These are phyloP conservation scores for Wickerhamomyces ciferrii DNA, from an alignment of 805 yeast genomes.

Conservation along the genomic window DNA sequence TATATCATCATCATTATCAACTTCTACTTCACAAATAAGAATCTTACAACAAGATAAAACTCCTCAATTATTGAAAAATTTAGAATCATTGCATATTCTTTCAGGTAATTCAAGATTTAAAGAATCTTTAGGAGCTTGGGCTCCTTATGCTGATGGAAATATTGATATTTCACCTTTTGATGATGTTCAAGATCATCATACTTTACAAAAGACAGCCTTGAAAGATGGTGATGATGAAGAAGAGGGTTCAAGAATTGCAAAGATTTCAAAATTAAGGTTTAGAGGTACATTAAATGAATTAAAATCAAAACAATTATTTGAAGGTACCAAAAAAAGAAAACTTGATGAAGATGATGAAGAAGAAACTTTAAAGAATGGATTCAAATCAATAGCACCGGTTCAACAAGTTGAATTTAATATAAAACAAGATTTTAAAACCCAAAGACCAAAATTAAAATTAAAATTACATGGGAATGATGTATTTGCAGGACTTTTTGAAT, in stretches of 20 bases:
- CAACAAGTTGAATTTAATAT: conserved; percentile 44
- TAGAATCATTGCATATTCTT: conserved; percentile 51
- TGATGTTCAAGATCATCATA: conserved; percentile 34
- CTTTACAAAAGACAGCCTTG: conserved; percentile 22
- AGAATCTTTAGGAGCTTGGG: conserved; percentile 65
- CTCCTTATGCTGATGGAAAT: conserved; percentile 61
- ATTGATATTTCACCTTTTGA: conserved; percentile 64
- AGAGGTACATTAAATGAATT: conserved; percentile 46
- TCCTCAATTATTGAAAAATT: conserved; percentile 32
- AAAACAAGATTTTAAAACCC: conserved; percentile 23
- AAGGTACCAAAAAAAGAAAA: conserved; percentile 26
- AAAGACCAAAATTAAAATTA: conserved; percentile 19
- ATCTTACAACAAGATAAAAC: conserved; percentile 24
- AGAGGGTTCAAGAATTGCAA: conserved; percentile 24
- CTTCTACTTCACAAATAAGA: conserved; percentile 35
- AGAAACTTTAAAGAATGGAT: conserved; percentile 25
- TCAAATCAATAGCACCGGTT: conserved; percentile 53
- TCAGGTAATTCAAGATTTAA: conserved; percentile 61
- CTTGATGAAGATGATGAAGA: conserved; percentile 7
- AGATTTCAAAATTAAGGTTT: conserved; percentile 52
- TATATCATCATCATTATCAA: conserved; percentile 47
- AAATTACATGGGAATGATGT: conserved; percentile 61
- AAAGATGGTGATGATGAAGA: conserved; percentile 6
- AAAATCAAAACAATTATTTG: conserved; percentile 32
- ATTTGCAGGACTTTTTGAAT: conserved; percentile 73